phyloP scores from a whole-genome alignment of 768 basidiomycete species.

The Collybia sp. region DNA sequence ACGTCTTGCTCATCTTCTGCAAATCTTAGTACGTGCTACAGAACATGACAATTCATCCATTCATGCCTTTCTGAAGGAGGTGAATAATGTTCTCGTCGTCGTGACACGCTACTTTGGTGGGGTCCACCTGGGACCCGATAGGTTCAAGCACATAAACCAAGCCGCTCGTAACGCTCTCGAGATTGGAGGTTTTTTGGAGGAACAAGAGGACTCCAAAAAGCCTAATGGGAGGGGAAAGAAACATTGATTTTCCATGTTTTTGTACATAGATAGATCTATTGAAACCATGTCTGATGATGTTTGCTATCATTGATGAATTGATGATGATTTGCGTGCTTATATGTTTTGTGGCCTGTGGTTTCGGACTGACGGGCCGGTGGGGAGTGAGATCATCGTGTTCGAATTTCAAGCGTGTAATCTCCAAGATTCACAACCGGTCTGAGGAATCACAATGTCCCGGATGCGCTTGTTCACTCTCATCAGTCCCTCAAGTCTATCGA shows the following conservation, averaged over 20 bases:
- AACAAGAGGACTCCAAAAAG: conserved; percentile 23
- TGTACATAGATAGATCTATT: conserved; percentile 1
- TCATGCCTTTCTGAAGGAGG: conserved; percentile 44
- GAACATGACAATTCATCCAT: background rate
- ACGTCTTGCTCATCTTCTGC: conserved; percentile 84
- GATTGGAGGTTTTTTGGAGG: conserved; percentile 79
- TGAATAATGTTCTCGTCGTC: conserved; percentile 80
- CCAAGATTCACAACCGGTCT: conserved; percentile 5
- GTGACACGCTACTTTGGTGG: conserved; percentile 96
- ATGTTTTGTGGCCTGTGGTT: too few relatives aligned
- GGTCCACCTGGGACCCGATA: conserved; percentile 82
- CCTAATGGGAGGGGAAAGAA: conserved; percentile 21
- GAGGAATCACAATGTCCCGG: conserved; percentile 10
- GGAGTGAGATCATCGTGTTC: background rate
- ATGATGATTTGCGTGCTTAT: conserved; percentile 3
- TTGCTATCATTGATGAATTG: too few relatives aligned
- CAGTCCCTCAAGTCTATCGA: conserved; percentile 12
- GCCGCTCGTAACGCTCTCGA: conserved; percentile 91
- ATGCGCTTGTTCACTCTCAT: conserved; percentile 15
- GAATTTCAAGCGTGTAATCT: background rate
- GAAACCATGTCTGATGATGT: too few relatives aligned
- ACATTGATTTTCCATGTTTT: conserved; percentile 5
- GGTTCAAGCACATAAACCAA: conserved; percentile 93
- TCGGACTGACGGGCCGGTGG: background rate
- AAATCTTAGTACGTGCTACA: conserved; percentile 60